Conservation (phyloP, 352 stramenopile genomes). For the Globisporangium abappressorium region DNA sequence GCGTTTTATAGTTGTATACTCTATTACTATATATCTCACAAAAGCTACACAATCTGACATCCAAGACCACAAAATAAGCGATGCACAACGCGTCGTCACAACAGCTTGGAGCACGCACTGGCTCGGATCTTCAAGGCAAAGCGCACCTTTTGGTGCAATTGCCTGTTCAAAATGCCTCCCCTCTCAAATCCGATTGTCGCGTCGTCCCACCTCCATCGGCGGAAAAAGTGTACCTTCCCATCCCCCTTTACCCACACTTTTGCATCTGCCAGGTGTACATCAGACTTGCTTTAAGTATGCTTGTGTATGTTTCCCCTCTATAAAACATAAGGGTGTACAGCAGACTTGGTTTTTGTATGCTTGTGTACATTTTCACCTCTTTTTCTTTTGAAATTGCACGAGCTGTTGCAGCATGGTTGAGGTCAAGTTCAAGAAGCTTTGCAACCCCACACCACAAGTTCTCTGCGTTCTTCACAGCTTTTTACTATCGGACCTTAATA, state of each 20-base stretch:
- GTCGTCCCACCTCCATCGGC: slow-evolving; percentile 24
- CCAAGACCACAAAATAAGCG: neutral
- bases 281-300: no score
- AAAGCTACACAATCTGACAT: neutral
- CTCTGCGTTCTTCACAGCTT: slow-evolving; percentile 1
- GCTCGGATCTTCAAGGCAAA: neutral
- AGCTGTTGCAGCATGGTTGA: no score
- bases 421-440: no score
- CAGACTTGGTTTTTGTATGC: no score
- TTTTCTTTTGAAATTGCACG: no score
- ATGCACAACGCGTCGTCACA: neutral
- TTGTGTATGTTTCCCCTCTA: no score
- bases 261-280: no score
- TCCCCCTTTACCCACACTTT: neutral
- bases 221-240: slow-evolving; percentile 27
- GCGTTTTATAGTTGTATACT: no score
- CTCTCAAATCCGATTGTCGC: neutral
- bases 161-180: neutral
- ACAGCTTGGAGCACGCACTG: neutral
- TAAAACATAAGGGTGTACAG: no score
- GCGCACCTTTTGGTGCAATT: neutral
- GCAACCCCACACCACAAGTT: slow-evolving; percentile 3
- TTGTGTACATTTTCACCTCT: no score
- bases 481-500: slow-evolving; percentile 6
- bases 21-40: no score